Evolutionary conservation across 1,139 yeast genomes (phyloP), one percentile per base, ranked within the genome.

Genomic region (Scheffersomyces stambukii): DNA sequence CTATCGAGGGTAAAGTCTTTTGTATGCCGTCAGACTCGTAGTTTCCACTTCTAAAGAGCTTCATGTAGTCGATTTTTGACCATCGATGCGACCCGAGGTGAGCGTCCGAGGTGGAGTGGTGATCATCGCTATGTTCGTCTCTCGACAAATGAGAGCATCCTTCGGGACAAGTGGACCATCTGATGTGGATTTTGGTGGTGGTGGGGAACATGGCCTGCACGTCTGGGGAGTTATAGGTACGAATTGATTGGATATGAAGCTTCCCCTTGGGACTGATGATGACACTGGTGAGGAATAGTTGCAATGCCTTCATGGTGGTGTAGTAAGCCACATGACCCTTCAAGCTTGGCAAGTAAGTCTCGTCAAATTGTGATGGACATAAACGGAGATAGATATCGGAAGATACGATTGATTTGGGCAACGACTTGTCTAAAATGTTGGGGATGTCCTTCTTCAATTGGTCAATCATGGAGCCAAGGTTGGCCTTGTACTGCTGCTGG

Each of bases 81-180:
- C 71, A 63, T 18, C 51, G 46, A 37, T 63, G 70, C 2, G 65
- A 50, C 5, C 70, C 57, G 17, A 62, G 44, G 24, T 53, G 55
- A 16, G 63, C 74, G 29, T 52, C 62, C 19, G 66, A 57, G 12
- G 63, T 70, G 16, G 64, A 54, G 25, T 48, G 50, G 31, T 38
- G 29, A 9, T 40, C 38, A 2, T 38, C 33, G 23, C 39, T 43
- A 4, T 32, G 37, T 11, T 13, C 19, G n/a, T n/a, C n/a, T n/a
- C n/a, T n/a, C n/a, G n/a, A n/a, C 21, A 74, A 52, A 48, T 73
- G 77, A 5, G 45, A 47, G 40, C 81, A 75, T 5, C 72, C 72
- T 16, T 69, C 68, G 12, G 56, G 46, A 42, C 85, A 78, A 1
- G 84, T 79, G 28, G 69, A 60, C 85, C 86, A 81, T 33, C 80